Base-by-base conservation (phyloP, 2,329 filamentous ascomycete species). In the Drechslerella coelobrocha region DNA sequence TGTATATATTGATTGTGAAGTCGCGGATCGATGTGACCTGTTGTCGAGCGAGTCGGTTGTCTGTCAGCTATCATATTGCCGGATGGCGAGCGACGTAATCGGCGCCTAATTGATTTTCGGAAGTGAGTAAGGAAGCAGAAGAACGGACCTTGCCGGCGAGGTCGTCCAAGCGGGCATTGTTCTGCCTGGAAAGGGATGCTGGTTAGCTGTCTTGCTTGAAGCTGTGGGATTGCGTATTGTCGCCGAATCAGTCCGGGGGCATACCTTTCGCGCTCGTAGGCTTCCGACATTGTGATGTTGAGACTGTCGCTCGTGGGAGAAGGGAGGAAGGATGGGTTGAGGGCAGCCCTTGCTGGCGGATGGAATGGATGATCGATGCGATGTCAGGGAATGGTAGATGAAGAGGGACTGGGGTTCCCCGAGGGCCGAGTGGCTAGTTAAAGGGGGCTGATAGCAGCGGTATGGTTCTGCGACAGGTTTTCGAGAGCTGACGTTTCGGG, bases 1-100 rank as follows among this genome's bases (percentile, higher is more conserved):
- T 92, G 84, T 97, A 97, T 77, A 99, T 99, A 82, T 99, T 92
- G 74, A 97, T 87, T 43, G 94, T 99, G 54, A 99, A 91, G 79
- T 90, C 90, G 77, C 93, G 91, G 73, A 99, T 85, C 56, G 92
- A 91, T 17, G 90, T 90, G 61, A 97, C 92, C 65, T 69, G 27
- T 17, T 21, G 5, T 19, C 10, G 43, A n/a, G n/a, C n/a, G n/a
- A n/a, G n/a, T n/a, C n/a, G n/a, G n/a, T n/a, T n/a, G n/a, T n/a
- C n/a, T n/a, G n/a, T n/a, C n/a, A n/a, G n/a, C n/a, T n/a, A n/a
- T 14, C 17, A 14, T 27, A 23, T 6, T 34, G 17, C n/a, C 23
- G 45, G 37, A n/a, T n/a, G n/a, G 41, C 23, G 21, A n/a, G 14
- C 23, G 21, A 1, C 1, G 7, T n/a, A 8, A 17, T 51, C 9